phyloP scores from a whole-genome alignment of 1,139 yeast genomes.

The Zygosaccharomyces sapae region DNA sequence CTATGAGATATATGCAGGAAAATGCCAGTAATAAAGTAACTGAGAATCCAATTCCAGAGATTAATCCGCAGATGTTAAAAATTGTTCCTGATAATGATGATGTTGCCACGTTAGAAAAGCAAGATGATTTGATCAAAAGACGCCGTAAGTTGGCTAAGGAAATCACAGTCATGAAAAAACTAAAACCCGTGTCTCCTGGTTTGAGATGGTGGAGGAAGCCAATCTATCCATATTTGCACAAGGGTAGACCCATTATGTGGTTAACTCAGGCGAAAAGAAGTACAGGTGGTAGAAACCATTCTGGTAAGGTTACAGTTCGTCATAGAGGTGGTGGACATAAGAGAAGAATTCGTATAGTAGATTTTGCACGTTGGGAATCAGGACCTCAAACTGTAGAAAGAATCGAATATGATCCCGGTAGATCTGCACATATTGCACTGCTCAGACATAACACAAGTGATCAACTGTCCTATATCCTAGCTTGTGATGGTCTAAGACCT shows the following conservation, averaged over 20 bases:
- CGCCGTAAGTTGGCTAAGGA: constrained; percentile 72
- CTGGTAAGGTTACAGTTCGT: constrained; percentile 84
- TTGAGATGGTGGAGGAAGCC: constrained; percentile 88
- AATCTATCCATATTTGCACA: constrained; percentile 78
- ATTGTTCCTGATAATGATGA: constrained; percentile 43
- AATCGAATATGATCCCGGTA: constrained; percentile 92
- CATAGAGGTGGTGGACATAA: constrained; percentile 98
- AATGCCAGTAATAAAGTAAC: not conserved
- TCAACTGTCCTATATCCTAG: constrained; percentile 71
- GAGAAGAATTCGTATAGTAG: constrained; percentile 78
- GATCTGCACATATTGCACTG: constrained; percentile 90
- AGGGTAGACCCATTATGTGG: constrained; percentile 74
- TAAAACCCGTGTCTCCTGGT: constrained; percentile 83
- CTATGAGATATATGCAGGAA: constrained; percentile 9
- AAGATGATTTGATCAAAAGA: constrained; percentile 66
- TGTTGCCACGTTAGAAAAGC: constrained; percentile 70
- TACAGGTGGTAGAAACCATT: constrained; percentile 83
- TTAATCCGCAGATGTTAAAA: constrained; percentile 30
- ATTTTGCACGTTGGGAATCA: constrained; percentile 58
- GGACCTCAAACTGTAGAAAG: constrained; percentile 81
- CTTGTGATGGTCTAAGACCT: constrained; percentile 86
- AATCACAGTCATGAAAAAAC: constrained; percentile 64
- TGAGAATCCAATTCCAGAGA: not conserved
- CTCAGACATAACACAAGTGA: constrained; percentile 61
- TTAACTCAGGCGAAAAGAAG: constrained; percentile 71